Base-by-base conservation (phyloP, 2,329 filamentous ascomycete species). In the Trichoderma sp. region DNA sequence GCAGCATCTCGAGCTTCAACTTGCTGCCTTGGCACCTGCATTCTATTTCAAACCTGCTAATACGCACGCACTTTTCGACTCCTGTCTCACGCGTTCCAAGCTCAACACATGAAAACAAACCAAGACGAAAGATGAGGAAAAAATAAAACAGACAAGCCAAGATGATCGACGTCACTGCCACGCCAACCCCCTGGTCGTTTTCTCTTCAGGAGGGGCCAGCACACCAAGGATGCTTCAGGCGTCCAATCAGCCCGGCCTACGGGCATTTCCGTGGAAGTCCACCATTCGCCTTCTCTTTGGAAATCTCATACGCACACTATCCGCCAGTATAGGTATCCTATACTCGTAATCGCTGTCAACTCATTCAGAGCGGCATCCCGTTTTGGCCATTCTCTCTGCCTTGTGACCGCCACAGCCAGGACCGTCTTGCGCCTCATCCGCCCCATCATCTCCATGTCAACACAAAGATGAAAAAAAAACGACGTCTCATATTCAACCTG, bases 111-210 rank as follows among this genome's bases (percentile, higher is more conserved):
- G 10, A 13, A 14, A 34, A 34, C 11, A 34, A 34, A 4, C 32
- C 13, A 34, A 26, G 30, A 30, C 21, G 16, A 46, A 46, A 24
- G 32, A 56, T 26, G 26, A 49, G 10, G 30, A 3, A 32, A n/a
- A 52, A 37, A 37, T 11, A 61, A 26, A 6, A 28, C 5, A 34
- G n/a, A 43, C 16, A 55, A 63, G 21, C 39, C 63, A 67, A 59
- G 43, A 28, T 39, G 55, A 67, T 59, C 65, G 55, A 67, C 65
- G 65, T 67, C 65, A 67, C 65, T 46, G 46, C 21, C 56, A 32
- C n/a, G 54, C 39, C 39, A 13, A 43, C 28, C 58, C 65, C 65
- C 65, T 52, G 43, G 55, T 60, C 54, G 43, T 37, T 52, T 32
- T 49, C 59, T 67, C 18, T 43, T 43, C 10, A n/a, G 16, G 39